These are phyloP conservation scores for Discostella stelligeroides DNA, from an alignment of 108 stramenopile genomes.

Conservation along the genomic window DNA sequence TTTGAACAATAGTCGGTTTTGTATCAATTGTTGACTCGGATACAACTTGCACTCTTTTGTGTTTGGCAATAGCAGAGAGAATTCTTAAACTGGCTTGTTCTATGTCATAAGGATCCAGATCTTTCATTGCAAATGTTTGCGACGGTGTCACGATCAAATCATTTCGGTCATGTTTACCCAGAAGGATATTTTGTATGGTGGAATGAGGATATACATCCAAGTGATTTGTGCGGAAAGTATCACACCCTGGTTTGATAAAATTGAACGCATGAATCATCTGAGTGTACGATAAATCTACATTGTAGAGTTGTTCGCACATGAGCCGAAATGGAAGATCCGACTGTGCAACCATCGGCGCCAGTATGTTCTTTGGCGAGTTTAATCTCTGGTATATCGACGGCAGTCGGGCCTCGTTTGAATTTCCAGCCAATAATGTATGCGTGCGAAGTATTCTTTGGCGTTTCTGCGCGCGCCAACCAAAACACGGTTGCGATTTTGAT, in stretches of 20 bases:
- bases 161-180: conserved; percentile 10
- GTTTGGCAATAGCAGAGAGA: conserved; percentile 19
- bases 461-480: background rate
- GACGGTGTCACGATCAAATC: conserved; percentile 9
- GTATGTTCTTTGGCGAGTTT: conserved; percentile 46
- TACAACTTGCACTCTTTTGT: background rate
- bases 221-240: conserved; percentile 64
- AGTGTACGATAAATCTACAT: conserved; percentile 88
- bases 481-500: conserved; percentile 2
- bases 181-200: conserved; percentile 34
- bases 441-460: background rate
- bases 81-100: conserved; percentile 33
- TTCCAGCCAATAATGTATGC: background rate
- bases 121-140: conserved; percentile 28
- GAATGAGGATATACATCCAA: conserved; percentile 71
- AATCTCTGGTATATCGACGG: conserved; percentile 45
- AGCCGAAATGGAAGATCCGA: conserved; percentile 86
- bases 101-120: conserved; percentile 20
- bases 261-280: conserved; percentile 94
- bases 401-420: background rate
- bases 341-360: conserved; percentile 88
- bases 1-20: conserved; percentile 79
- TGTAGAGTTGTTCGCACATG: conserved; percentile 82
- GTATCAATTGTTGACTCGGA: conserved; percentile 16
- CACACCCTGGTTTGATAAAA: conserved; percentile 50